phyloP scores from a whole-genome alignment of 306 rosid species.

The Prunus salicina region DNA sequence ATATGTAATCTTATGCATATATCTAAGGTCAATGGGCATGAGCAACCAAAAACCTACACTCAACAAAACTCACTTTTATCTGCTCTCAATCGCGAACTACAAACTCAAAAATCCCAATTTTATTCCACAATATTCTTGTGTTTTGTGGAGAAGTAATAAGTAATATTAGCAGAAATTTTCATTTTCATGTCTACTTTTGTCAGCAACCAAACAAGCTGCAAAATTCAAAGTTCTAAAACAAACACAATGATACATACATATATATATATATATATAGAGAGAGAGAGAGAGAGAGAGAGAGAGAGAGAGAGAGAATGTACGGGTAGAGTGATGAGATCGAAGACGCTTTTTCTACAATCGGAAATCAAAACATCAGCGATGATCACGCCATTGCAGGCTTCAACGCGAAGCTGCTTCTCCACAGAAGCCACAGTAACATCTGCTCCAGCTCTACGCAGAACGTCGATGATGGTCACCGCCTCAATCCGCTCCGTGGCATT shows the following conservation, averaged over 20 bases:
- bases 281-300: background rate
- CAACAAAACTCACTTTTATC: background rate
- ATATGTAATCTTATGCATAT: background rate
- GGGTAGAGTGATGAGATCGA: slow-evolving; percentile 84
- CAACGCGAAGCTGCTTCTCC: slow-evolving; percentile 52
- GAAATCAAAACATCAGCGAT: slow-evolving; percentile 69
- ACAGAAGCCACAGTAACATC: slow-evolving; percentile 84
- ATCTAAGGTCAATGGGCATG: background rate
- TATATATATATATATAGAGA: background rate
- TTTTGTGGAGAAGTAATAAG: too few relatives aligned
- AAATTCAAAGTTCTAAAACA: background rate
- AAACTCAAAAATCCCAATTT: too few relatives aligned
- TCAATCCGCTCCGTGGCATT: slow-evolving; percentile 88
- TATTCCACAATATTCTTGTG: background rate
- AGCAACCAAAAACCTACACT: background rate
- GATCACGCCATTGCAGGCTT: slow-evolving; percentile 68
- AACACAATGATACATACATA: too few relatives aligned
- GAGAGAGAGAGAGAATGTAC: slow-evolving; percentile 29
- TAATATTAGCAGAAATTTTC: background rate
- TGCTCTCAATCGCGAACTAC: too few relatives aligned
- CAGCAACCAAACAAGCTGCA: background rate
- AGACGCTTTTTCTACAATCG: slow-evolving; percentile 44
- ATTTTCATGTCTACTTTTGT: background rate
- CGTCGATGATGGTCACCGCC: slow-evolving; percentile 76
- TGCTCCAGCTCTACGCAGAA: slow-evolving; percentile 90